These are phyloP conservation scores for Aphanomyces invadans DNA, from an alignment of 352 stramenopile genomes.

Conservation along the genomic window DNA sequence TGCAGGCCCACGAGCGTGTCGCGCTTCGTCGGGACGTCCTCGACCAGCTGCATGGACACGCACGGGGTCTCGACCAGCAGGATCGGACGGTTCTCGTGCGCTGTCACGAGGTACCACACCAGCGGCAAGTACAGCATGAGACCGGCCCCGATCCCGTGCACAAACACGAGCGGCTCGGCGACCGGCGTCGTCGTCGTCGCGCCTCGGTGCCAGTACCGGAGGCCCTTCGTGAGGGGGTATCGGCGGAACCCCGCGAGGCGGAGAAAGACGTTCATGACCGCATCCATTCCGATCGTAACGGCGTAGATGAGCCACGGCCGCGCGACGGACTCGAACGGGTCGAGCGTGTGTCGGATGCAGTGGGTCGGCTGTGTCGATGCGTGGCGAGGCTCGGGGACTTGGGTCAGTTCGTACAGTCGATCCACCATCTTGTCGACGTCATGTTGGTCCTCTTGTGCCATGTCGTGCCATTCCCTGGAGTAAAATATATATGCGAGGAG, in stretches of 20 bases:
- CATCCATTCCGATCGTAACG: background rate
- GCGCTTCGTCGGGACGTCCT: background rate
- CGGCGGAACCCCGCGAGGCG: background rate
- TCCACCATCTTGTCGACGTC: constrained; percentile 1
- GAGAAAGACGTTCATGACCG: background rate
- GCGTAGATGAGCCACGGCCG: constrained; percentile 4
- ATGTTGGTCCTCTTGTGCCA: background rate
- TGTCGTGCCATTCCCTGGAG: background rate
- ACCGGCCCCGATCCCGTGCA: background rate
- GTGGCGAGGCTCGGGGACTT: background rate
- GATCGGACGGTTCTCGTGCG: background rate
- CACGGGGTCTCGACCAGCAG: background rate
- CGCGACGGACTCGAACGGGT: background rate
- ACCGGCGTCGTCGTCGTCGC: background rate
- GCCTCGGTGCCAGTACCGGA: background rate
- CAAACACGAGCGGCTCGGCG: constrained; percentile 1
- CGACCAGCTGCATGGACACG: constrained; percentile 2
- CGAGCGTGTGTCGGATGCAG: background rate
- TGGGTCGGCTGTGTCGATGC: background rate
- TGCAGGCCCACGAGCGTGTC: background rate
- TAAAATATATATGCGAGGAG: background rate
- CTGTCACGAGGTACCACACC: background rate
- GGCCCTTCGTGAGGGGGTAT: background rate
- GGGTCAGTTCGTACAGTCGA: background rate
- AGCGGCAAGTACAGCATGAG: background rate